Percentiles rank a stretch among this genome's conserved stretches.
Evolutionary conservation across 495 filamentous ascomycete genomes (phyloP).

Genomic region (Clavariopsis aquatica): DNA sequence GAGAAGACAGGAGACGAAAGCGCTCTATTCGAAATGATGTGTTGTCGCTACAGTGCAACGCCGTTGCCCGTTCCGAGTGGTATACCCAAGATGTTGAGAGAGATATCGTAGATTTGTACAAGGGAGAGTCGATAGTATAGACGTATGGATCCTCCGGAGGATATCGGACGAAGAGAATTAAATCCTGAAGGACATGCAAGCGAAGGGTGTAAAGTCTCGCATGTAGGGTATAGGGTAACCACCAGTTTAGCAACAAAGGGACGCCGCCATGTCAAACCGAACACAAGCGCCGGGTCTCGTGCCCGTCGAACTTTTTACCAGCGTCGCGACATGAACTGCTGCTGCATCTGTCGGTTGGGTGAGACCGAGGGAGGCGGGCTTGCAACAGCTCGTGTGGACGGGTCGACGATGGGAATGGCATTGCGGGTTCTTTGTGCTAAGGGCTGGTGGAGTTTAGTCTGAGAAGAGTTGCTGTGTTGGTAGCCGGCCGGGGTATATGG

Average conservation of each 20-base stretch:
- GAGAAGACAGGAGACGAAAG: slow-evolving; percentile 36
- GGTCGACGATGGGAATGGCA: slow-evolving; percentile 98
- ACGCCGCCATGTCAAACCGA: slow-evolving; percentile 39
- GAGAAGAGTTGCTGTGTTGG: slow-evolving; percentile 53
- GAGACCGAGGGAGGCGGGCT: slow-evolving; percentile 92
- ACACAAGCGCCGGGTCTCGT: slow-evolving; percentile 28
- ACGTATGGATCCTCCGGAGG: slow-evolving; percentile 38
- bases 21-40: slow-evolving; percentile 38
- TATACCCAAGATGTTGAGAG: slow-evolving; percentile 41
- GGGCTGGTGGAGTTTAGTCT: slow-evolving; percentile 82
- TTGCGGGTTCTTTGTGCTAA: slow-evolving; percentile 85
- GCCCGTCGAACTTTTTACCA: slow-evolving; percentile 54
- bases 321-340: slow-evolving; percentile 57
- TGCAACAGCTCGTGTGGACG: slow-evolving; percentile 82
- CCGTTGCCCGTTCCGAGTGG: slow-evolving; percentile 39
- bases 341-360: slow-evolving; percentile 77
- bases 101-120: slow-evolving; percentile 42
- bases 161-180: slow-evolving; percentile 36
- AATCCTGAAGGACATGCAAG: slow-evolving; percentile 26
- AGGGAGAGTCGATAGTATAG: slow-evolving; percentile 37
- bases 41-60: slow-evolving; percentile 41
- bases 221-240: slow-evolving; percentile 30
- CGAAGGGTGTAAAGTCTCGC: background rate
- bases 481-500: slow-evolving; percentile 64
- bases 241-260: slow-evolving; percentile 43